These are phyloP conservation scores for Salvia splendens DNA, from an alignment of 257 asterid genomes.

Conservation along the genomic window DNA sequence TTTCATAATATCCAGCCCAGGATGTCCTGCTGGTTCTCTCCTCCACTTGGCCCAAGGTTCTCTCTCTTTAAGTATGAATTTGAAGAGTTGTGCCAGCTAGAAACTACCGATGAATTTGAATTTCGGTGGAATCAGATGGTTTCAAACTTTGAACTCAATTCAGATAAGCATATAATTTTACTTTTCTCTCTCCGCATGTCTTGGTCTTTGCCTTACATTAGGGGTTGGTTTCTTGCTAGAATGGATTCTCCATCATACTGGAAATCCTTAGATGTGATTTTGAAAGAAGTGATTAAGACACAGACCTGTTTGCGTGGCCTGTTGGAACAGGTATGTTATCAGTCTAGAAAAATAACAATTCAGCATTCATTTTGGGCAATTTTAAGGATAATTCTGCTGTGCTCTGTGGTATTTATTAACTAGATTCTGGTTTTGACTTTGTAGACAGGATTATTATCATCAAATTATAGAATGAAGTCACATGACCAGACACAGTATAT, in stretches of 20 bases:
- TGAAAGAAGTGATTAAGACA: slow-evolving; percentile 44
- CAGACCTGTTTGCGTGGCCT: slow-evolving; percentile 58
- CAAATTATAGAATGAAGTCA: slow-evolving; percentile 43
- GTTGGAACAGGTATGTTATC: slow-evolving; percentile 53
- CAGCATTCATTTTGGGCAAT: slow-evolving; percentile 14
- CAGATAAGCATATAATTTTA: slow-evolving; percentile 60
- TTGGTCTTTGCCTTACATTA: slow-evolving; percentile 60
- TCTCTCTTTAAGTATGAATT: slow-evolving; percentile 55
- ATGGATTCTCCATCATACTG: slow-evolving; percentile 49
- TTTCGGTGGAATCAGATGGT: slow-evolving; percentile 65
- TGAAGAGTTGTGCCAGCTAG: slow-evolving; percentile 49
- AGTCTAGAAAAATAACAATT: background rate
- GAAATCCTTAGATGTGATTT: slow-evolving; percentile 43
- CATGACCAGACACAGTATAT: slow-evolving; percentile 42
- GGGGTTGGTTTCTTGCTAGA: slow-evolving; percentile 64
- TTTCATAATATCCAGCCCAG: slow-evolving; percentile 49
- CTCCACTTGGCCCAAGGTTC: slow-evolving; percentile 57
- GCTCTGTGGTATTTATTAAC: slow-evolving; percentile 9
- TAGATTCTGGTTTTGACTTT: slow-evolving; percentile 26
- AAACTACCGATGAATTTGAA: slow-evolving; percentile 60
- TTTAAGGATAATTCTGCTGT: background rate
- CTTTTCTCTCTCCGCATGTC: slow-evolving; percentile 51
- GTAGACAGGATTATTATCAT: slow-evolving; percentile 46
- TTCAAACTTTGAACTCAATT: slow-evolving; percentile 49
- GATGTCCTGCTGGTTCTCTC: slow-evolving; percentile 58